Conservation (phyloP, 2,329 filamentous ascomycete species). For the Aspergillus fijiensis region DNA sequence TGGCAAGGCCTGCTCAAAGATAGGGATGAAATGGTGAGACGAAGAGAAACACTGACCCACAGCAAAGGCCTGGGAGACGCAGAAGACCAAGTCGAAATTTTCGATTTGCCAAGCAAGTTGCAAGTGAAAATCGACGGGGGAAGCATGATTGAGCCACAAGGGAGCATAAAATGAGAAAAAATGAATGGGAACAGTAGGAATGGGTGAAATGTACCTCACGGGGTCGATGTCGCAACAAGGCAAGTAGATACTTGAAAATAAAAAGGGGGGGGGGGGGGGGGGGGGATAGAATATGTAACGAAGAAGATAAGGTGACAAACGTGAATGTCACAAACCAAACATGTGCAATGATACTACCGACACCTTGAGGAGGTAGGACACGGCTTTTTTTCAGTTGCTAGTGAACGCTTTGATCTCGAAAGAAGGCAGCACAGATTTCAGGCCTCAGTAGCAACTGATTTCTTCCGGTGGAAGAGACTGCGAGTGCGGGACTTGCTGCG, state of each 20-base stretch:
- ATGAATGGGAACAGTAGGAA: neutral
- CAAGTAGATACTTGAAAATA: neutral
- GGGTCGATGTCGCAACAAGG: neutral
- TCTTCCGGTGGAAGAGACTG: slow-evolving; percentile 68
- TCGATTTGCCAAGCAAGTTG: neutral
- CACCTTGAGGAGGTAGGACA: neutral
- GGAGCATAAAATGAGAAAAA: neutral
- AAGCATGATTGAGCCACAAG: neutral
- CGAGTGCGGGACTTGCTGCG: slow-evolving; percentile 75
- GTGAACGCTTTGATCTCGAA: slow-evolving; percentile 5
- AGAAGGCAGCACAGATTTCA: slow-evolving; percentile 7
- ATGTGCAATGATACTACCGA: neutral
- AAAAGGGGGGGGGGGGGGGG: neutral
- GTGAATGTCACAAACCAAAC: neutral
- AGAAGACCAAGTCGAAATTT: slow-evolving; percentile 4
- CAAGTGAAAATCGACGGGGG: neutral
- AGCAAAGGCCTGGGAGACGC: slow-evolving; percentile 11
- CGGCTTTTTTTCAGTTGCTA: slow-evolving; percentile 5
- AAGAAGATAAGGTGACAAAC: neutral
- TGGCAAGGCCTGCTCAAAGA: slow-evolving; percentile 20
- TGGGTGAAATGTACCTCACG: neutral
- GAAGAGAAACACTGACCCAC: slow-evolving; percentile 8
- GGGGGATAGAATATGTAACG: no score
- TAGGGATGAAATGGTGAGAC: slow-evolving; percentile 13
- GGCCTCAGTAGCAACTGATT: slow-evolving; percentile 36